These are phyloP conservation scores for Colletotrichum sidae DNA, from an alignment of 2,329 filamentous ascomycete species.

Conservation along the genomic window DNA sequence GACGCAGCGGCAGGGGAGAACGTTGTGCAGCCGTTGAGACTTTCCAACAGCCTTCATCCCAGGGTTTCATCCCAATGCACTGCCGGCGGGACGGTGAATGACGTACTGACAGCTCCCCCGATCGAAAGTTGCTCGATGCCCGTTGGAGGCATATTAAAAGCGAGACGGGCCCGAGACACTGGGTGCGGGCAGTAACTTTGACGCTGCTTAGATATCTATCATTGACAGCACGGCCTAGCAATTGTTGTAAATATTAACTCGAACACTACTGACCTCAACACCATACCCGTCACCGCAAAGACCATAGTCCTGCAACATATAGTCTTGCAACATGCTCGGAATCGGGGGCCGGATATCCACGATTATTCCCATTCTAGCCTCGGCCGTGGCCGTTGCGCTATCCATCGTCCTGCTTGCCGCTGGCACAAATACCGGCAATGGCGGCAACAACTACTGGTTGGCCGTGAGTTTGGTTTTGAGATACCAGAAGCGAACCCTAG, in stretches of 20 bases:
- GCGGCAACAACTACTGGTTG: constrained; percentile 31
- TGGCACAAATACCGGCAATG: constrained; percentile 25
- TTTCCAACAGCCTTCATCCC: constrained; percentile 30
- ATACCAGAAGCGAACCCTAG: fast-evolving
- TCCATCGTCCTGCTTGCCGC: constrained; percentile 27
- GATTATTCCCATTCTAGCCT: constrained; percentile 28
- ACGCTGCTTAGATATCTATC: constrained; percentile 2
- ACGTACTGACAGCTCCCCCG: constrained; percentile 34
- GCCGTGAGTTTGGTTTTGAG: constrained; percentile 1
- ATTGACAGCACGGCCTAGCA: neutral
- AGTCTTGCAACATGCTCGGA: constrained; percentile 16
- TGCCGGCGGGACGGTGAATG: constrained; percentile 23
- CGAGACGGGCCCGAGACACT: neutral
- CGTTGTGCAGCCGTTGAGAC: constrained; percentile 15
- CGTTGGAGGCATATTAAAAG: constrained; percentile 31
- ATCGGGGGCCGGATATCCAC: constrained; percentile 31
- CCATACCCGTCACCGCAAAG: neutral
- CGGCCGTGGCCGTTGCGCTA: constrained; percentile 51
- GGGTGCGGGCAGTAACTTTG: too few species aligned
- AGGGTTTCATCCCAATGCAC: constrained; percentile 34
- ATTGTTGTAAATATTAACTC: neutral
- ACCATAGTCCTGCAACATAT: neutral
- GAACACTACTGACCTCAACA: neutral
- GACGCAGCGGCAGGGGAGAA: neutral
- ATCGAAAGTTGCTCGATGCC: constrained; percentile 24